Evolutionary conservation across 805 yeast species (phyloP).

Genomic region (Wickerhamomyces ciferrii): DNA sequence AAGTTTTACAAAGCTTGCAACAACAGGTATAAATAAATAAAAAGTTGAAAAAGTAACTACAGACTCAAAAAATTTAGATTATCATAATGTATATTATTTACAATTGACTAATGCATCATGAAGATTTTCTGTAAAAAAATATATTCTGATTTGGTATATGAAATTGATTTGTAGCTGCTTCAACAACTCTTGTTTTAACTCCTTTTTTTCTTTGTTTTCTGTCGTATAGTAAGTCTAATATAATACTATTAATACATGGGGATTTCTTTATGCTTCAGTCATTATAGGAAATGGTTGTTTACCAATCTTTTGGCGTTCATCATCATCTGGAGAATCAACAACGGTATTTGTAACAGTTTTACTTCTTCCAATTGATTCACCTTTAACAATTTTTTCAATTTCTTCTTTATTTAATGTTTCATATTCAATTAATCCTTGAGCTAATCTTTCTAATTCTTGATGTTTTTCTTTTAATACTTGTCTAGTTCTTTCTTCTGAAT

Average conservation of each 20-base stretch:
- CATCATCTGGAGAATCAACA: conserved; percentile 47
- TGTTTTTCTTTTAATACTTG: conserved; percentile 53
- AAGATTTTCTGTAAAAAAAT: too few species aligned
- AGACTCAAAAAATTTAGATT: neutral
- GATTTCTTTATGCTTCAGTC: conserved; percentile 15
- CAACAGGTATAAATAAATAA: too few species aligned
- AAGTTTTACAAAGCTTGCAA: neutral
- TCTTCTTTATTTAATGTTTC: conserved; percentile 92
- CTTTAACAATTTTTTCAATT: conserved; percentile 79
- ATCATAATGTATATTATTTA: neutral
- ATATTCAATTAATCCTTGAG: conserved; percentile 90
- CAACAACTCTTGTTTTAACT: too few species aligned
- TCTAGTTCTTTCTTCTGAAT: conserved; percentile 78
- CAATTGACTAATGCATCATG: neutral
- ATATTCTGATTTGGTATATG: too few species aligned
- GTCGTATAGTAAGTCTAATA: too few species aligned
- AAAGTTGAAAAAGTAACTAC: too few species aligned
- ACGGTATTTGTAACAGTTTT: conserved; percentile 74
- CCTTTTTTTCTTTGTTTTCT: too few species aligned
- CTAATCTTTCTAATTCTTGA: conserved; percentile 76
- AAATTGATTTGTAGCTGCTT: neutral
- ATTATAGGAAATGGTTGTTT: conserved; percentile 23
- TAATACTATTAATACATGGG: neutral
- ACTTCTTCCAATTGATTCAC: conserved; percentile 66
- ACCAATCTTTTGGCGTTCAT: conserved; percentile 35